phyloP scores from a whole-genome alignment of 176 grass and related monocot species.

The Phoenix roebelenii region DNA sequence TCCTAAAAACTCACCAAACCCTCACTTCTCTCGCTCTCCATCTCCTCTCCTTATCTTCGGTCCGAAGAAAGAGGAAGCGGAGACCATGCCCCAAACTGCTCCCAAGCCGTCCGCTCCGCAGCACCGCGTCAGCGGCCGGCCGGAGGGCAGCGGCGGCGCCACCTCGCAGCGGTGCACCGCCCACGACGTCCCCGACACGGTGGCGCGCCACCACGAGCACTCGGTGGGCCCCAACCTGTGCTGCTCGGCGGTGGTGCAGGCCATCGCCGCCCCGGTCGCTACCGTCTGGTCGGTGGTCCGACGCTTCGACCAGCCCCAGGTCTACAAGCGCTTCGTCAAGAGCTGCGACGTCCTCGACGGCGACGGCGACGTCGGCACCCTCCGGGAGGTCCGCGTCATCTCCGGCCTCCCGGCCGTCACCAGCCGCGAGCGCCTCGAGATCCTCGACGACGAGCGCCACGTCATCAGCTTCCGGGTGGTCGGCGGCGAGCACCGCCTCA shows the following conservation, averaged over 20 bases:
- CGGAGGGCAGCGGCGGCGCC: constrained; percentile 1
- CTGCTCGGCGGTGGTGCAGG: constrained; percentile 38
- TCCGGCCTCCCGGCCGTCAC: constrained; percentile 49
- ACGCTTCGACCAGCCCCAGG: constrained; percentile 72
- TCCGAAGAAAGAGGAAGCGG: too few species aligned
- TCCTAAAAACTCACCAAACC: too few species aligned
- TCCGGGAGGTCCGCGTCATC: constrained; percentile 51
- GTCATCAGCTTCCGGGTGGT: not conserved
- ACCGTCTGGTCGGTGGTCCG: constrained; percentile 81
- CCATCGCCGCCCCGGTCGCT: constrained; percentile 37
- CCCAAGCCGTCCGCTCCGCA: constrained; percentile 30
- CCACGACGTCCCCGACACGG: constrained; percentile 26
- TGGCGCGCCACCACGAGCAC: constrained; percentile 62
- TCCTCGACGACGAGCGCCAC: constrained; percentile 18
- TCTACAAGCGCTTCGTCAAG: constrained; percentile 72
- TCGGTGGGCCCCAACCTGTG: constrained; percentile 42
- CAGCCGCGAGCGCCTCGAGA: constrained; percentile 75
- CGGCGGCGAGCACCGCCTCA: constrained; percentile 42
- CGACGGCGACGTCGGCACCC: constrained; percentile 48
- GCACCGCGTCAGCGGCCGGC: constrained; percentile 20
- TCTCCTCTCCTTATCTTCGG: too few species aligned
- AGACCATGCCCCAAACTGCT: not conserved
- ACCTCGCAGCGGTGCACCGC: constrained; percentile 1
- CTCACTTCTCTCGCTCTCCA: too few species aligned
- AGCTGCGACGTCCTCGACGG: constrained; percentile 70